Evolutionary conservation across 164 flowering plant genomes (phyloP).

Genomic region (Sextonia rubra): DNA sequence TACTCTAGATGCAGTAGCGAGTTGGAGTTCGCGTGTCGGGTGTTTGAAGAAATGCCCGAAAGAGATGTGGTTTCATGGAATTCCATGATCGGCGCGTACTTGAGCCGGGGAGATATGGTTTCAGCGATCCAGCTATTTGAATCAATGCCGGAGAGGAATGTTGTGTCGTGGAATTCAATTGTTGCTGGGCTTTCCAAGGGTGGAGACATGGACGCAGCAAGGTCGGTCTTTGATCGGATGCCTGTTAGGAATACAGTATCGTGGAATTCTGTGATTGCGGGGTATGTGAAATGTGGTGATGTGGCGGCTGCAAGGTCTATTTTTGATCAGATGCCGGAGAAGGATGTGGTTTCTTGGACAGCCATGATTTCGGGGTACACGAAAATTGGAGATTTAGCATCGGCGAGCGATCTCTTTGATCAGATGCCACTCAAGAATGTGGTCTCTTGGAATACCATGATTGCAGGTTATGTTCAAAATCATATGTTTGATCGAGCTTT

Average conservation of each 20-base stretch:
- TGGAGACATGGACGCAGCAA: constrained; percentile 36
- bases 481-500: constrained; percentile 39
- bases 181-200: constrained; percentile 32
- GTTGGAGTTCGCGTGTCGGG: constrained; percentile 24
- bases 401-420: constrained; percentile 27
- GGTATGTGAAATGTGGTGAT: constrained; percentile 32
- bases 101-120: constrained; percentile 26
- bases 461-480: constrained; percentile 44
- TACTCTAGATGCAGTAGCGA: constrained; percentile 35
- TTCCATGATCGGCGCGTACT: constrained; percentile 37
- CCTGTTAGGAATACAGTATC: constrained; percentile 31
- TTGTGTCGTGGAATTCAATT: constrained; percentile 48
- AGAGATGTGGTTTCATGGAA: constrained; percentile 45
- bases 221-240: constrained; percentile 34
- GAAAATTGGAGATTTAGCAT: constrained; percentile 26
- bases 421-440: constrained; percentile 41
- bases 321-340: constrained; percentile 41
- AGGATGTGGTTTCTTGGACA: constrained; percentile 44
- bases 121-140: constrained; percentile 33
- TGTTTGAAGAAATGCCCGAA: constrained; percentile 34
- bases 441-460: constrained; percentile 54
- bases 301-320: constrained; percentile 27
- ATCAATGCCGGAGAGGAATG: constrained; percentile 38
- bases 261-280: constrained; percentile 43
- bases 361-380: constrained; percentile 42